Base-by-base conservation (phyloP, 495 filamentous ascomycete species). In the Penicillium soppii region DNA sequence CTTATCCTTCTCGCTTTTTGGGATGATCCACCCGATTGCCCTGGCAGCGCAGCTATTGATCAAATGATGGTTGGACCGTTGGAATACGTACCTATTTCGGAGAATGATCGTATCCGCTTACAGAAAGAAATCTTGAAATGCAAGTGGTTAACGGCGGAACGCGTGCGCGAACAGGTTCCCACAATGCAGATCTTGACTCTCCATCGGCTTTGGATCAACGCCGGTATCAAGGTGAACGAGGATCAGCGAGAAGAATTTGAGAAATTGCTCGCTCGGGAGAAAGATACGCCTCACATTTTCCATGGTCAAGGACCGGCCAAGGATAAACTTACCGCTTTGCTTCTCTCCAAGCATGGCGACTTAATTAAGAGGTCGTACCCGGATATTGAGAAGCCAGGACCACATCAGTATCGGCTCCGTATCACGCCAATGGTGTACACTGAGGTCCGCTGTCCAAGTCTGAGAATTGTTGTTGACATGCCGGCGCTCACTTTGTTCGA, bases 1-100 rank as follows among this genome's bases (percentile, higher is more conserved):
- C 52, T 77, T 23, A 71, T 71, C 9, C 56, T 74, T 12, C 54
- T 71, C 15, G 70, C 74, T 12, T 75, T 73, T 23, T 76, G 69
- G 66, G 52, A 68, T 43, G 71, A 73, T 43, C 39, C 16, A 13
- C 21, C 43, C 17, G 12, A 13, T 22, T 12, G 27, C 20, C 43
- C 35, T 16, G 15, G 47, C 16, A 47, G 50, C 42, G n/a, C 47
- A 13, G 36, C 41, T 1, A 65, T 76, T 13, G 46, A 49, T 1
- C 51, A 55, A 22, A 56, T 69, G 9, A 54, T 77, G 19, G 52
- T 56, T 5, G 29, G 29, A 12, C 73, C 72, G 4, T 21, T 74
- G 25, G 63, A 73, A 7, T 73, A 71, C 10, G 38, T 47, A 5
- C 63, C 57, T 7, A 51, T 72, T 2, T 19, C 12, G 1, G 15